Base-by-base conservation (phyloP, 257 asterid genomes). In the Solanum tarapatanum region DNA sequence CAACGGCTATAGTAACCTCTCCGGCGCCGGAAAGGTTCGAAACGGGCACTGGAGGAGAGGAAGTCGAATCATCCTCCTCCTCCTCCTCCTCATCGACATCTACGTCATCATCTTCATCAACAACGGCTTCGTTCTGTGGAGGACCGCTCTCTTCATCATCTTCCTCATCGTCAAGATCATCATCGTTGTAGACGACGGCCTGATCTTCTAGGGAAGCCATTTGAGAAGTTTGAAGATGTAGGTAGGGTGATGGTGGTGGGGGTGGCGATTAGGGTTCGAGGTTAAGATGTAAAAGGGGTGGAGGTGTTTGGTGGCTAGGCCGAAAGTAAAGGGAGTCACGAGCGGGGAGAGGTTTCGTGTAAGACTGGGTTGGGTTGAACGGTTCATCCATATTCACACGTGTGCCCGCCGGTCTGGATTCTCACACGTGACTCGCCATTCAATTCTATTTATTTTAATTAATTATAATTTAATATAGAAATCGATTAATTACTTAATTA, bases 1-100 rank as follows among this genome's bases (percentile, higher is more conserved):
- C 93, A 43, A 93, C 91, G n/a, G 95, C 98, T 86, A 94, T 87
- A 9, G 98, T 94, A 10, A 95, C 97, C 28, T 88, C 91, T 3
- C 91, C 89, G 41, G 92, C 86, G 55, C 48, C 87, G 21, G 90
- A 89, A 72, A 17, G 43, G 43, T 2, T 72, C 26, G 43, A 8
- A 72, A 72, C 79, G 26, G 43, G 79, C 1, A 4, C 84, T 14
- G 84, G 62, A 55, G 94, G 90, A 24, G 98, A 92, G 13, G 98
- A 91, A 68, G 95, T 91, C 35, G 97, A 93, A 86, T 95, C 84
- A 1, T 39, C 95, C n/a, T 77, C 62, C 21, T 48, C 58, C 6
- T 48, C 58, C 58, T 48, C 95, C 75, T 91, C 96, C 85, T 93
- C 98, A 79, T 77, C 84, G 60, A 90, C 92, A n/a, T 90, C 93